Percentiles rank a stretch among this genome's conserved stretches.
These are phyloP conservation scores for Phascolomyces articulosus DNA, from an alignment of 371 early-diverging fungal genomes.

Conservation along the genomic window DNA sequence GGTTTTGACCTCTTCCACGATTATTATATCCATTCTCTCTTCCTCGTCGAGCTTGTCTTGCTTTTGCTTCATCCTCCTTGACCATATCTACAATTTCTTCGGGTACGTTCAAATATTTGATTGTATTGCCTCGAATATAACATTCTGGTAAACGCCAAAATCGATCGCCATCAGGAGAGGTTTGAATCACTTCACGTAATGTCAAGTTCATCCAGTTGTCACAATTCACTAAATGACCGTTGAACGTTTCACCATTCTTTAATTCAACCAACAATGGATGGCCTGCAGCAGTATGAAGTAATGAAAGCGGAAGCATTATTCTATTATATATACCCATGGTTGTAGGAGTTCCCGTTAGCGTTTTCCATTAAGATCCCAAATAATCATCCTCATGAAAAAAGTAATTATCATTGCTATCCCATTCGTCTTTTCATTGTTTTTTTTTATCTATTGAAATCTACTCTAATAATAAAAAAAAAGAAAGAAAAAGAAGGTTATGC, in stretches of 20 bases:
- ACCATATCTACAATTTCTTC: conserved; percentile 93
- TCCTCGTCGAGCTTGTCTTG: conserved; percentile 36
- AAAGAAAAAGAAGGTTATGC: not conserved
- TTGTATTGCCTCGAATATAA: conserved; percentile 92
- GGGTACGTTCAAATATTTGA: conserved; percentile 94
- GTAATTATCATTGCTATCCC: not conserved
- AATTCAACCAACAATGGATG: conserved; percentile 97
- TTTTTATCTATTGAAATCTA: not conserved
- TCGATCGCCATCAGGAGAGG: conserved; percentile 89
- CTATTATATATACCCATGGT: no score
- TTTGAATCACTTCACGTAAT: conserved; percentile 94
- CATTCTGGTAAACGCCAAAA: conserved; percentile 93
- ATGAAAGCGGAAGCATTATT: conserved; percentile 83
- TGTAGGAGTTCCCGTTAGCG: no score
- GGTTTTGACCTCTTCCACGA: conserved; percentile 48
- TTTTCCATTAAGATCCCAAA: no score
- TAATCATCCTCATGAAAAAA: no score
- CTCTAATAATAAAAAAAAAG: not conserved
- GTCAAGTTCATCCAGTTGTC: conserved; percentile 98
- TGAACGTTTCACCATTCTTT: conserved; percentile 98
- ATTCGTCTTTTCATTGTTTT: no score
- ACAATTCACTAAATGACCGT: conserved; percentile 95
- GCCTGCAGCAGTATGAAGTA: conserved; percentile 88
- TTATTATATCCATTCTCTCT: conserved; percentile 45
- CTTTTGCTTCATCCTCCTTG: conserved; percentile 63